Conservation (phyloP, 495 filamentous ascomycete species). For the Hypomontagnella submonticulosa region DNA sequence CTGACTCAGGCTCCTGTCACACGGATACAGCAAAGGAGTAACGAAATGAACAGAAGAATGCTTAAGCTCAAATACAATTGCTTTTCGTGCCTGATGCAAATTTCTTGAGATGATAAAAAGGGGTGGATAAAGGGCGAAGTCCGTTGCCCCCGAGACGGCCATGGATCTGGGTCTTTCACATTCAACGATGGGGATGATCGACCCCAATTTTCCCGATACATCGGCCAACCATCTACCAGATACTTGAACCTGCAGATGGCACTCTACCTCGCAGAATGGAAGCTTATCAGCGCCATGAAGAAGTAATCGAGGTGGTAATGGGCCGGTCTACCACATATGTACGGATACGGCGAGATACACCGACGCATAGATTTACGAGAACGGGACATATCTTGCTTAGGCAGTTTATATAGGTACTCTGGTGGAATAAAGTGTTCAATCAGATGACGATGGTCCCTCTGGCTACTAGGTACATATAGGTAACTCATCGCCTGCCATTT, state of each 20-base stretch:
- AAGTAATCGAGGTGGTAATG: slow-evolving; percentile 13
- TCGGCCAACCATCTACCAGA: slow-evolving; percentile 36
- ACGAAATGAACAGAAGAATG: slow-evolving; percentile 4
- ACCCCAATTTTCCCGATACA: slow-evolving; percentile 33
- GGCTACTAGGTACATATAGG: no score
- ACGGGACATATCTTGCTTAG: neutral
- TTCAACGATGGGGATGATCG: slow-evolving; percentile 26
- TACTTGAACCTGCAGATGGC: slow-evolving; percentile 32
- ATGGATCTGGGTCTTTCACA: slow-evolving; percentile 15
- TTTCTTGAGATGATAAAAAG: slow-evolving; percentile 1
- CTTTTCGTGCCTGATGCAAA: slow-evolving; percentile 8
- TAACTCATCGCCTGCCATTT: neutral
- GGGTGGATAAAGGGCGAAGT: slow-evolving; percentile 4
- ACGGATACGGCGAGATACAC: slow-evolving; percentile 26
- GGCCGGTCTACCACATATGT: slow-evolving; percentile 18
- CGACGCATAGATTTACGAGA: neutral
- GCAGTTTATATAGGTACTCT: neutral
- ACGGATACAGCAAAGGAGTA: slow-evolving; percentile 4
- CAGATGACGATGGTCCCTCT: neutral
- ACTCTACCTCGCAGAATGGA: slow-evolving; percentile 17
- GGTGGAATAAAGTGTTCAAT: neutral
- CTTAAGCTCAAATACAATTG: slow-evolving; percentile 19
- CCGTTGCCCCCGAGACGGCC: slow-evolving; percentile 6
- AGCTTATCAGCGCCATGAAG: slow-evolving; percentile 31
- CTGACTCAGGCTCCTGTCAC: slow-evolving; percentile 19